These are phyloP conservation scores for Scutellospora calospora DNA, from an alignment of 371 early-diverging fungal genomes.

Conservation along the genomic window DNA sequence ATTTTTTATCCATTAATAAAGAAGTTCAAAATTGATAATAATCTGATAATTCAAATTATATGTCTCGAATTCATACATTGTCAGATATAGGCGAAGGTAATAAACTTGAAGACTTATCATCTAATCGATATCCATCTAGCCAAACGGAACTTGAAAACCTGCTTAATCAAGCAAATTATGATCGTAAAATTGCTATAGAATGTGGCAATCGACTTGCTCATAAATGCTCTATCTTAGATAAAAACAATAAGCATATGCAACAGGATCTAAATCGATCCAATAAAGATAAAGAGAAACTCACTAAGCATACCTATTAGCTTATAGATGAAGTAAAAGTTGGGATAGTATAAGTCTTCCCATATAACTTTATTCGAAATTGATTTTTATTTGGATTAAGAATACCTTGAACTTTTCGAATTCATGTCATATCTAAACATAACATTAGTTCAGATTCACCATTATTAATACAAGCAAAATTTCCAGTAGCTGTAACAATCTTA, in stretches of 20 bases:
- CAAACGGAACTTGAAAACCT: slow-evolving; percentile 26
- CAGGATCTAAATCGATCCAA: slow-evolving; percentile 22
- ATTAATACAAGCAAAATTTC: too few relatives aligned
- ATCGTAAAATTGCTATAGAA: slow-evolving; percentile 30
- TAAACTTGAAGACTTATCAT: slow-evolving; percentile 24
- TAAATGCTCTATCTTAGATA: too few relatives aligned
- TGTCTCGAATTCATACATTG: slow-evolving; percentile 38
- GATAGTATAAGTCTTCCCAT: too few relatives aligned
- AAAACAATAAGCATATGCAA: too few relatives aligned
- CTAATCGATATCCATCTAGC: slow-evolving; percentile 32
- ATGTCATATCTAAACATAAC: too few relatives aligned
- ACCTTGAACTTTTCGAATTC: too few relatives aligned
- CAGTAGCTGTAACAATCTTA: too few relatives aligned
- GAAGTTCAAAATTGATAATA: slow-evolving; percentile 5
- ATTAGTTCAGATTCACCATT: too few relatives aligned
- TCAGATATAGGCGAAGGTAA: slow-evolving; percentile 32
- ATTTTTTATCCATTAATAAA: slow-evolving; percentile 4
- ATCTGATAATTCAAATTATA: slow-evolving; percentile 6
- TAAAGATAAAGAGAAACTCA: slow-evolving; percentile 34
- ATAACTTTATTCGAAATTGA: too few relatives aligned
- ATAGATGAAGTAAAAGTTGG: slow-evolving; percentile 14
- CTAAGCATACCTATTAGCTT: slow-evolving; percentile 18
- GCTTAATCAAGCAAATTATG: slow-evolving; percentile 17
- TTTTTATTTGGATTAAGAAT: too few relatives aligned
- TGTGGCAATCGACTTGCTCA: slow-evolving; percentile 30